Conservation (phyloP, 78 protist genomes). For the slime mould (Dictyostelium discoideum) region DNA sequence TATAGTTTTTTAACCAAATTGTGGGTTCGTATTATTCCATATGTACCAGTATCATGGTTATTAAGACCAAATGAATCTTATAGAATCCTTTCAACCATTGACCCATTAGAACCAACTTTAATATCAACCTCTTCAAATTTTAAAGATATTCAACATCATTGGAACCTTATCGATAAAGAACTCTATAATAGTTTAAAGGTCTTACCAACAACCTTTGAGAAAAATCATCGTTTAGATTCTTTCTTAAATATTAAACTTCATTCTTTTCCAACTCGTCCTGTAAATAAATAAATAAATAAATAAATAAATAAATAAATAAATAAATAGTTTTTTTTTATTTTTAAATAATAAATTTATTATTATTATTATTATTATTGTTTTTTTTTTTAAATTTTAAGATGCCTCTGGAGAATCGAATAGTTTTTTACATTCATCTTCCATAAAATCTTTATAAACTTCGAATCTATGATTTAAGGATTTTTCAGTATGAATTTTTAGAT, state of each 20-base stretch:
- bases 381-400: not conserved
- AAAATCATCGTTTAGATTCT: not conserved
- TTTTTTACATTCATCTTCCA: conserved; percentile 6
- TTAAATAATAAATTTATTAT: too few species aligned
- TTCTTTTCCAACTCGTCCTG: not conserved
- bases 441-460: conserved; percentile 40
- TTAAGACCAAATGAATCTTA: not conserved
- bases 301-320: too few species aligned
- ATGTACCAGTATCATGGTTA: conserved; percentile 5
- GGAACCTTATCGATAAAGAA: conserved; percentile 25
- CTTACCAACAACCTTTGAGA: not conserved
- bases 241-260: conserved; percentile 7
- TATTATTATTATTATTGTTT: too few species aligned
- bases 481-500: conserved; percentile 46
- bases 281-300: not conserved
- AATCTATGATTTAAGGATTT: conserved; percentile 62
- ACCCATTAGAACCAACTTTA: conserved; percentile 9
- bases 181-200: conserved; percentile 3
- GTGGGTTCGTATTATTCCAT: not conserved
- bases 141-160: conserved; percentile 22
- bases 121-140: conserved; percentile 8
- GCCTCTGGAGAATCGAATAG: not conserved
- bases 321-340: too few species aligned
- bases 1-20: not conserved
- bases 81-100: conserved; percentile 19